Conservation (phyloP, 345 rosid genomes). For the Rhodomyrtus tomentosa region DNA sequence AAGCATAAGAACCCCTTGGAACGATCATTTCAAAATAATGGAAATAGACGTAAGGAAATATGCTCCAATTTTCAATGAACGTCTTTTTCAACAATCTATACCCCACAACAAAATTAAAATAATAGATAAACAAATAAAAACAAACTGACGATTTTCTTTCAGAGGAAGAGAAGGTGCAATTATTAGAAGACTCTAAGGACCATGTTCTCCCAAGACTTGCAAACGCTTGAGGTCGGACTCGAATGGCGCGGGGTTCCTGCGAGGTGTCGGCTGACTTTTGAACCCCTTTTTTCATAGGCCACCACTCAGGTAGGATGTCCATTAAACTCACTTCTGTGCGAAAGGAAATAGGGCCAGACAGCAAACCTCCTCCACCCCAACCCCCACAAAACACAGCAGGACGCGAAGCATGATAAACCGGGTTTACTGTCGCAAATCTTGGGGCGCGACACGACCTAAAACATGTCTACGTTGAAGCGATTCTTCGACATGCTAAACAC, state of each 20-base stretch:
- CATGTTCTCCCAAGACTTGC: not conserved
- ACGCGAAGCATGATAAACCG: too few relatives aligned
- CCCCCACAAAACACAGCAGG: not conserved
- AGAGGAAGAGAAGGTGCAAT: not conserved
- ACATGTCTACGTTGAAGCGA: not conserved
- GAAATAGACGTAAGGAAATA: not conserved
- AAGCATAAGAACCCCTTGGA: not conserved
- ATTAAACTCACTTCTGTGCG: not conserved
- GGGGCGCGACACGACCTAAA: not conserved
- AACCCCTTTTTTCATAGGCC: not conserved
- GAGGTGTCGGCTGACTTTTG: not conserved
- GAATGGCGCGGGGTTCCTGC: not conserved
- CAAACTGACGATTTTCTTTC: not conserved
- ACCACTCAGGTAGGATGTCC: not conserved
- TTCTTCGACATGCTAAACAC: not conserved
- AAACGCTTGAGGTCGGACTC: not conserved
- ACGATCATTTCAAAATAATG: not conserved
- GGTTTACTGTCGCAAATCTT: accelerated
- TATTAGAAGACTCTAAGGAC: not conserved
- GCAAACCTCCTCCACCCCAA: not conserved
- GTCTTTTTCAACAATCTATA: not conserved
- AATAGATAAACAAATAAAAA: not conserved
- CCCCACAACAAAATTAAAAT: not conserved
- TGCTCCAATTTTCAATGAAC: not conserved
- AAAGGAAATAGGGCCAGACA: not conserved